A percentile compares a stretch with the other conserved stretches of the same genome.
Evolutionary conservation across 495 filamentous ascomycete genomes (phyloP).

Genomic region (Penicillium samsonianum): DNA sequence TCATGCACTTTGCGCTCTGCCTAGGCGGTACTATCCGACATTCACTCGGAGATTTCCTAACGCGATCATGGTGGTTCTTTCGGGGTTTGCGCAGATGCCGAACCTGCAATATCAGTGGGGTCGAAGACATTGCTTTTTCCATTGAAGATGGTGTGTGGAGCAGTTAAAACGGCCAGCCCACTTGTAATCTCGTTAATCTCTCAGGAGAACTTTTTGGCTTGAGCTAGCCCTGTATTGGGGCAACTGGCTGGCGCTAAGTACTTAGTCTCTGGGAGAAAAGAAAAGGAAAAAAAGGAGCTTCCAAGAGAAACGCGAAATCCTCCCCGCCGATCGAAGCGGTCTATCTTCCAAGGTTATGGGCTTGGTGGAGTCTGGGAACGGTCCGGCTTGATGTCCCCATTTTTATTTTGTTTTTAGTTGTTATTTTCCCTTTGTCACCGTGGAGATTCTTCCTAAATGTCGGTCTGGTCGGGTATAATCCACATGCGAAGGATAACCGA

Average conservation of each 20-base stretch:
- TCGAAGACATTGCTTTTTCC: constrained; percentile 17
- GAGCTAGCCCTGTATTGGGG: background rate
- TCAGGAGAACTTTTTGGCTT: background rate
- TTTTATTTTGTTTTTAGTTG: constrained; percentile 10
- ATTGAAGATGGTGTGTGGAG: constrained; percentile 24
- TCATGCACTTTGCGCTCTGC: too few species aligned
- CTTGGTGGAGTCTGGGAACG: constrained; percentile 28
- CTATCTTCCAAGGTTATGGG: constrained; percentile 14
- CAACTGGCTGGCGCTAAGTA: background rate
- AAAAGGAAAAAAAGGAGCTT: background rate
- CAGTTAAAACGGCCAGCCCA: constrained; percentile 17
- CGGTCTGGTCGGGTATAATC: background rate
- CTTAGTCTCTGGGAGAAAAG: background rate
- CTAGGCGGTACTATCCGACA: too few species aligned
- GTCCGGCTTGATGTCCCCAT: constrained; percentile 24
- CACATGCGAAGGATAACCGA: background rate
- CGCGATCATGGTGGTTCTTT: background rate
- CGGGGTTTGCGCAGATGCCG: constrained; percentile 22
- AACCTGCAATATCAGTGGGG: constrained; percentile 17
- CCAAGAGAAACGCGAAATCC: constrained; percentile 2
- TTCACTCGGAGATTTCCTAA: too few species aligned
- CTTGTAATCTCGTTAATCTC: constrained; percentile 18
- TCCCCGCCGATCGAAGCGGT: constrained; percentile 30
- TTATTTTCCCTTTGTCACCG: background rate
- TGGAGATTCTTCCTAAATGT: too few species aligned